Evolutionary conservation across 179 eudicot species (phyloP), one percentile per base, ranked within the genome.

Genomic region (Silene vulgaris): DNA sequence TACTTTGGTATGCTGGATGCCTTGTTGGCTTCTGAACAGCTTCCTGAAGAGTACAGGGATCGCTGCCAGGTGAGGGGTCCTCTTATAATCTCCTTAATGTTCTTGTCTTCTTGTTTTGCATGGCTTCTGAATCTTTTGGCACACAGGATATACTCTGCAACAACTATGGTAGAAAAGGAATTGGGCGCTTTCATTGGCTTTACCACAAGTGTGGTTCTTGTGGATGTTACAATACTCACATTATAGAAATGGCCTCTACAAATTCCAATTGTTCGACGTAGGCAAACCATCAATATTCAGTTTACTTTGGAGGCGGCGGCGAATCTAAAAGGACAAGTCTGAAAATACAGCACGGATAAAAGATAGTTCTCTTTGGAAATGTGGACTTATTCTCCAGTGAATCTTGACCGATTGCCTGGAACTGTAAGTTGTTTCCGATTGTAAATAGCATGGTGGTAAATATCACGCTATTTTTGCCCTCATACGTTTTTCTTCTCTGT

Each of bases 1-100:
- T 90, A 91, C 80, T 90, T 90, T 75, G 96, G 96, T 13, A 92
- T 92, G 97, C 91, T 92, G 78, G 97, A 92, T 30, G 97, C 97
- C 35, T 83, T 92, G 70, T 87, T 92, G 84, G 92, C 96, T 81
- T 89, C 96, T 61, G 97, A 92, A 80, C 90, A 84, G 77, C 88
- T 92, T 23, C 97, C 97, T 4, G 96, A 89, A 82, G 97, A 92
- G 74, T 92, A 85, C 67, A 87, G 91, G 79, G 82, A 89, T 74
- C 91, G 86, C 20, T 87, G 88, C 78, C 97, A 92, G 89, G 97
- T 92, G 77, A 80, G 81, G 20, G 64, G 19, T 23, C 48, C 57
- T 54, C 63, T 17, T 71, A 56, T 69, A 30, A 23, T 11, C 71
- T 59, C 9, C 19, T 35, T 19, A 32, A n/a, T 16, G 35, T 1